A percentile compares a stretch with the other conserved stretches of the same genome.
phyloP scores from a whole-genome alignment of 2,329 filamentous ascomycete species.

The Epichloe scottii region DNA sequence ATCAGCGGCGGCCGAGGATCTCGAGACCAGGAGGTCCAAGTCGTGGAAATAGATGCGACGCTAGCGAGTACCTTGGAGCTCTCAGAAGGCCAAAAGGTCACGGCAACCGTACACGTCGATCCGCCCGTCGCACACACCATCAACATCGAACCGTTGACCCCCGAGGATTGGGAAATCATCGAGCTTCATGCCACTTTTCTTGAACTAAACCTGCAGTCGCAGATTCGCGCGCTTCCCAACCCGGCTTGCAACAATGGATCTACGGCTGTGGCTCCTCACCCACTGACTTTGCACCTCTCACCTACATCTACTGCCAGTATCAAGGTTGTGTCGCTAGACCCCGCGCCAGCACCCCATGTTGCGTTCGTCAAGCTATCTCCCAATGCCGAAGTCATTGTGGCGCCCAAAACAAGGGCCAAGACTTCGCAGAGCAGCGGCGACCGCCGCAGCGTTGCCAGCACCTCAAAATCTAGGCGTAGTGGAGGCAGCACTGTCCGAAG shows the following conservation, averaged over 20 bases:
- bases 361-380: slow-evolving; percentile 87
- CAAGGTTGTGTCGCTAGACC: slow-evolving; percentile 69
- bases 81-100: slow-evolving; percentile 68
- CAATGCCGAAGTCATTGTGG: slow-evolving; percentile 93
- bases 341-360: slow-evolving; percentile 51
- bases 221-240: slow-evolving; percentile 88
- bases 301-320: slow-evolving; percentile 94
- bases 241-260: slow-evolving; percentile 49
- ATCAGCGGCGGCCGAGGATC: slow-evolving; percentile 46
- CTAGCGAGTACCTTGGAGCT: slow-evolving; percentile 68
- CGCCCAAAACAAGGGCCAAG: slow-evolving; percentile 76
- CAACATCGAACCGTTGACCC: slow-evolving; percentile 89
- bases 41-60: slow-evolving; percentile 79
- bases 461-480: slow-evolving; percentile 65
- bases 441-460: slow-evolving; percentile 66
- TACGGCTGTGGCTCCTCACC: slow-evolving; percentile 49
- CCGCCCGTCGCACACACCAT: slow-evolving; percentile 86
- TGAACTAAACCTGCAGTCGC: slow-evolving; percentile 82
- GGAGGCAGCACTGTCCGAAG: slow-evolving; percentile 60
- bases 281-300: slow-evolving; percentile 83
- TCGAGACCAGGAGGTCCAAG: slow-evolving; percentile 62
- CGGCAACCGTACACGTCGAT: slow-evolving; percentile 65
- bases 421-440: slow-evolving; percentile 54
- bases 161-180: slow-evolving; percentile 98
- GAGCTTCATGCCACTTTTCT: slow-evolving; percentile 93